These are phyloP conservation scores for Thamnidium elegans DNA, from an alignment of 192 early-diverging fungal species.

Conservation along the genomic window DNA sequence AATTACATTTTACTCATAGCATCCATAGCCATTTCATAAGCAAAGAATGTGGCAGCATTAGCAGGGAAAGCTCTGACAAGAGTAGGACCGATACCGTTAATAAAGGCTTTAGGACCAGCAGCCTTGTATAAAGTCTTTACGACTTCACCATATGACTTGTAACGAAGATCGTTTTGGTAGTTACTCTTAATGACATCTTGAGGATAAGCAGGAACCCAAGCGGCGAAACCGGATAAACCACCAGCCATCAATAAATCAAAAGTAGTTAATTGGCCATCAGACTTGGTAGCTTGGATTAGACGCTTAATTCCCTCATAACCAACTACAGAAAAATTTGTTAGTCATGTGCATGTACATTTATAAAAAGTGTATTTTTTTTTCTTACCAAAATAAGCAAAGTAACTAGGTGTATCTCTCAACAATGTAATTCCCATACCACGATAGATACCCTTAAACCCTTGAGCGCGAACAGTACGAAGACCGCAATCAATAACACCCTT, in stretches of 20 bases:
- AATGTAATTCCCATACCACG: conserved; percentile 89
- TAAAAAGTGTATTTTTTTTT: neutral
- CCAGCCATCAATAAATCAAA: conserved; percentile 86
- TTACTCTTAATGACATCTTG: conserved; percentile 87
- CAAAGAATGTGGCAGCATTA: conserved; percentile 82
- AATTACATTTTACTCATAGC: conserved; percentile 17
- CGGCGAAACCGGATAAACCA: conserved; percentile 91
- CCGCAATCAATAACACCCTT: conserved; percentile 89
- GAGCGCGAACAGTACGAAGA: conserved; percentile 68
- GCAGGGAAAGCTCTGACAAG: conserved; percentile 80
- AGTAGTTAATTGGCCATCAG: conserved; percentile 62
- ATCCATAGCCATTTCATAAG: conserved; percentile 63
- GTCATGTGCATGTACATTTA: neutral
- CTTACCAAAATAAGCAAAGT: conserved; percentile 87
- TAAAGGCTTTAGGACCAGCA: conserved; percentile 62
- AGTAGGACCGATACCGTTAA: conserved; percentile 81
- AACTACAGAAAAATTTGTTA: conserved; percentile 29
- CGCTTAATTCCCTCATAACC: conserved; percentile 85
- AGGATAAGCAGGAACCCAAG: conserved; percentile 78
- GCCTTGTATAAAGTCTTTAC: conserved; percentile 49
- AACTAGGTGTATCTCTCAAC: conserved; percentile 88
- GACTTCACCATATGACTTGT: conserved; percentile 32
- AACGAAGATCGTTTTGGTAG: conserved; percentile 61
- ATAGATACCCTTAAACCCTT: conserved; percentile 79
- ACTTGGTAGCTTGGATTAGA: conserved; percentile 51